These are phyloP conservation scores for Chlorencoelia australis DNA, from an alignment of 2,329 filamentous ascomycete species.

Conservation along the genomic window DNA sequence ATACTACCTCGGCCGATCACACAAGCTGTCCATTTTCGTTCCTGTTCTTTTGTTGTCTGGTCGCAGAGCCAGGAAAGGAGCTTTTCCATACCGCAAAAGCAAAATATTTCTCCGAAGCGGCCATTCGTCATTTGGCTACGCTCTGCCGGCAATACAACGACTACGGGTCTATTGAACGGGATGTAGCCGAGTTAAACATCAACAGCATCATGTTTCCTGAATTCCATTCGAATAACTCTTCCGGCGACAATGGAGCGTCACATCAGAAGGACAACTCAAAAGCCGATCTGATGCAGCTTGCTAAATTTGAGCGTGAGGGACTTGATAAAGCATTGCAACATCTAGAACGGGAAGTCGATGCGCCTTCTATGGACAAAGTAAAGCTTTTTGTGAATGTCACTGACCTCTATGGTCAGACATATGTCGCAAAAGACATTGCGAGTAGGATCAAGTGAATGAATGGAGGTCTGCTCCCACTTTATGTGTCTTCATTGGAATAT, in stretches of 20 bases:
- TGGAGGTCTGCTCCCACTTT: no score
- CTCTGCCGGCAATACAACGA: constrained; percentile 30
- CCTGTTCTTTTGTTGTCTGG: constrained; percentile 1
- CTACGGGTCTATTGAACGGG: constrained; percentile 25
- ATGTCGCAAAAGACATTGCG: constrained; percentile 7
- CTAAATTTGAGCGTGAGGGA: neutral
- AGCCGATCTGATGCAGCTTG: neutral
- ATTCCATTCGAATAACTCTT: neutral
- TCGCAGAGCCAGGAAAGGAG: neutral
- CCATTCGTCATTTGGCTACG: constrained; percentile 18
- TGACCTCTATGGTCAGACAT: constrained; percentile 10
- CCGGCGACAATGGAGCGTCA: no score
- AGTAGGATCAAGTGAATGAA: constrained; percentile 1
- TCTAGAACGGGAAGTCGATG: neutral
- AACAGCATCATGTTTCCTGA: constrained; percentile 27
- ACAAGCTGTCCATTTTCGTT: constrained; percentile 8
- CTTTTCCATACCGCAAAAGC: neutral
- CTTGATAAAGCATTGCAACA: neutral
- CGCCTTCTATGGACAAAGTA: neutral
- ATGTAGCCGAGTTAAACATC: constrained; percentile 25
- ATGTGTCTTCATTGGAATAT: no score
- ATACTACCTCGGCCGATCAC: constrained; percentile 2
- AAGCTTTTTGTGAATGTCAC: constrained; percentile 7
- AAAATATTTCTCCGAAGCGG: constrained; percentile 5
- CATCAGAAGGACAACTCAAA: no score